These are phyloP conservation scores for Pleodorina starrii DNA, from an alignment of 139 green algal species.

Conservation along the genomic window DNA sequence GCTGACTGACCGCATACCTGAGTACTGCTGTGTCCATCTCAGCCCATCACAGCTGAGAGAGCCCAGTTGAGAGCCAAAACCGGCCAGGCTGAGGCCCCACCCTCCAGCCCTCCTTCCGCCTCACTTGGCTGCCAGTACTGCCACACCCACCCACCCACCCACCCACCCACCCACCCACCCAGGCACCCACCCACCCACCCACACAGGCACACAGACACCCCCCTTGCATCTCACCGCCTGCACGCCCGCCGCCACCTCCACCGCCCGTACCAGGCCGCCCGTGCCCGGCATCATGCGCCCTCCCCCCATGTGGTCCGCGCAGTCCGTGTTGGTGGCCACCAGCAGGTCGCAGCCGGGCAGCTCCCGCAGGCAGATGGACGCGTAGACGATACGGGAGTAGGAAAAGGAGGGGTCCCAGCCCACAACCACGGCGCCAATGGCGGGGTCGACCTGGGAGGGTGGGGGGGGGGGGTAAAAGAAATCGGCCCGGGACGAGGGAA, in stretches of 20 bases:
- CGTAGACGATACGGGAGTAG: slow-evolving; percentile 64
- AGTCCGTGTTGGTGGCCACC: slow-evolving; percentile 75
- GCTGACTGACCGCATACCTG: no score
- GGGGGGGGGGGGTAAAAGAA: neutral
- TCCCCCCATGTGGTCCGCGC: slow-evolving; percentile 67
- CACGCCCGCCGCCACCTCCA: slow-evolving; percentile 62
- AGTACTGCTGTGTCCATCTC: no score
- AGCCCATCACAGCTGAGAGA: no score
- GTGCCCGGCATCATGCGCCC: slow-evolving; percentile 81
- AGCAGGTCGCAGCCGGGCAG: slow-evolving; percentile 74
- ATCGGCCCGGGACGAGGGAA: neutral
- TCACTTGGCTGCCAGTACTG: neutral
- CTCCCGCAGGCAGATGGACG: slow-evolving; percentile 66
- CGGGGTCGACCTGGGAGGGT: slow-evolving; percentile 62
- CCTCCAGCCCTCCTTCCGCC: no score
- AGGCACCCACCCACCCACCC: neutral
- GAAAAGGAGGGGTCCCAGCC: slow-evolving; percentile 74
- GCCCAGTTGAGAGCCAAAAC: no score
- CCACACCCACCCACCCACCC: neutral
- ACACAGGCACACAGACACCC: neutral
- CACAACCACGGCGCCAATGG: slow-evolving; percentile 76
- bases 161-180: neutral
- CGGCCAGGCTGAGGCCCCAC: no score
- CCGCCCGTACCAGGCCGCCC: slow-evolving; percentile 65
- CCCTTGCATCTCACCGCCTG: no score